Conservation (phyloP, 2,329 filamentous ascomycete genomes). For the Thyridium curvatum region DNA sequence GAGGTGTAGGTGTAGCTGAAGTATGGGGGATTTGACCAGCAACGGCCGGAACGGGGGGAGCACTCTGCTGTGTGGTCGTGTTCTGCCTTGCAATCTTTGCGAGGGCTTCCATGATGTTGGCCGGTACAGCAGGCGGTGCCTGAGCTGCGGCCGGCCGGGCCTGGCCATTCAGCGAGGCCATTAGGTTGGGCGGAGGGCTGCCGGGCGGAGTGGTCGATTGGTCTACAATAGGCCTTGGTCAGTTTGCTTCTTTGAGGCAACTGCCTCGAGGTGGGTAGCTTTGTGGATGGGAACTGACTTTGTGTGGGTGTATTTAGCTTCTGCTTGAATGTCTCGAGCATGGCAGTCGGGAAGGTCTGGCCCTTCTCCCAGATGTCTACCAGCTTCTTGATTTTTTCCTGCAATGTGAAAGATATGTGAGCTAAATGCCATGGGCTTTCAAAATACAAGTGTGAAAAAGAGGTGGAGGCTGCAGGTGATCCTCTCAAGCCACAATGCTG, state of each 20-base stretch:
- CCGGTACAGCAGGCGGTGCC: slow-evolving; percentile 31
- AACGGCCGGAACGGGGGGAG: slow-evolving; percentile 33
- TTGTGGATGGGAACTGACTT: slow-evolving; percentile 49
- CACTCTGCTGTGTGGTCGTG: slow-evolving; percentile 39
- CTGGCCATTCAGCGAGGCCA: slow-evolving; percentile 27
- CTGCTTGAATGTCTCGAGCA: slow-evolving; percentile 78
- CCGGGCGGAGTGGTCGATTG: slow-evolving; percentile 66
- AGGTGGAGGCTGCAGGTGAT: background rate
- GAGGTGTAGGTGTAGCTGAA: slow-evolving; percentile 10
- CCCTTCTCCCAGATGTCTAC: slow-evolving; percentile 98
- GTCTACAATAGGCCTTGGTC: slow-evolving; percentile 36
- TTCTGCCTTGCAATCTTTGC: slow-evolving; percentile 77
- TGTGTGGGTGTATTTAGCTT: slow-evolving; percentile 60
- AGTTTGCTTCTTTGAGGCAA: slow-evolving; percentile 30
- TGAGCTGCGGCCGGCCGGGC: slow-evolving; percentile 21
- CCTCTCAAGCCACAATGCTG: too few relatives aligned
- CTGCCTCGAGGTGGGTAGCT: slow-evolving; percentile 2
- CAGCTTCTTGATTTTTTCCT: slow-evolving; percentile 94
- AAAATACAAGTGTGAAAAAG: slow-evolving; percentile 13
- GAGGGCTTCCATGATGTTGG: slow-evolving; percentile 69
- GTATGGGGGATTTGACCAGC: slow-evolving; percentile 16
- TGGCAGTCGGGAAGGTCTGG: slow-evolving; percentile 75
- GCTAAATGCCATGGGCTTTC: slow-evolving; percentile 20
- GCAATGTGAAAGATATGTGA: slow-evolving; percentile 43
- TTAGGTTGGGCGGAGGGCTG: slow-evolving; percentile 44